These are phyloP conservation scores for Panaeolus cyanescens DNA, from an alignment of 768 basidiomycete species.

Conservation along the genomic window DNA sequence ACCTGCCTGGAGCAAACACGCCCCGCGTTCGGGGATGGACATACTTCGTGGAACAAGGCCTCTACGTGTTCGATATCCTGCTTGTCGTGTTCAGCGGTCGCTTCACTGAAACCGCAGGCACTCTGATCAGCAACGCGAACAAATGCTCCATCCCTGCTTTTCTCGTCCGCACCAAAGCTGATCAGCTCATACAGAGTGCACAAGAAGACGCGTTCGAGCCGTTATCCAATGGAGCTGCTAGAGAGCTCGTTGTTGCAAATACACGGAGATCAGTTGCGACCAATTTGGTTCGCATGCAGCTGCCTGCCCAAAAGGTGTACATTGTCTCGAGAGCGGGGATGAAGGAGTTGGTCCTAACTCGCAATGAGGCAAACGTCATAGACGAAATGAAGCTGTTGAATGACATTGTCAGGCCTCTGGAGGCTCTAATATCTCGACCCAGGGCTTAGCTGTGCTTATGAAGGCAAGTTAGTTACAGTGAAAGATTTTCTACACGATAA, in stretches of 20 bases:
- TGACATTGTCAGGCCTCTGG: too few species aligned
- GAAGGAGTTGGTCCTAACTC: too few species aligned
- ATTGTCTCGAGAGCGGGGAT: background rate
- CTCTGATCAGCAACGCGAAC: conserved; percentile 29
- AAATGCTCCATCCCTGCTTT: conserved; percentile 32
- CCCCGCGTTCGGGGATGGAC: conserved; percentile 30
- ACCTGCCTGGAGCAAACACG: conserved; percentile 36
- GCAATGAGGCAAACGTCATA: too few species aligned
- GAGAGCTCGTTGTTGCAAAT: background rate
- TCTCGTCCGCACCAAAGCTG: conserved; percentile 39
- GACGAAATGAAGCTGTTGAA: too few species aligned
- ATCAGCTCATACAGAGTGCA: conserved; percentile 15
- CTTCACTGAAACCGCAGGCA: conserved; percentile 33
- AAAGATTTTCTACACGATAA: too few species aligned
- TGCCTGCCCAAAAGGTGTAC: background rate
- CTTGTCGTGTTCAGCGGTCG: conserved; percentile 33
- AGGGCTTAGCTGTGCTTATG: too few species aligned
- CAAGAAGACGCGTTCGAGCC: conserved; percentile 8
- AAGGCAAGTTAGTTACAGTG: too few species aligned
- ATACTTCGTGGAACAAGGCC: conserved; percentile 36
- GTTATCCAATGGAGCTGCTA: background rate
- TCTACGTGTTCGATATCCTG: conserved; percentile 36
- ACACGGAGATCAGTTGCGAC: background rate
- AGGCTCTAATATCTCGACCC: too few species aligned
- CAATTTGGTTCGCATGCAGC: background rate